Conservation (phyloP, 1,284 basidiomycete genomes). For the Malassezia nana region DNA sequence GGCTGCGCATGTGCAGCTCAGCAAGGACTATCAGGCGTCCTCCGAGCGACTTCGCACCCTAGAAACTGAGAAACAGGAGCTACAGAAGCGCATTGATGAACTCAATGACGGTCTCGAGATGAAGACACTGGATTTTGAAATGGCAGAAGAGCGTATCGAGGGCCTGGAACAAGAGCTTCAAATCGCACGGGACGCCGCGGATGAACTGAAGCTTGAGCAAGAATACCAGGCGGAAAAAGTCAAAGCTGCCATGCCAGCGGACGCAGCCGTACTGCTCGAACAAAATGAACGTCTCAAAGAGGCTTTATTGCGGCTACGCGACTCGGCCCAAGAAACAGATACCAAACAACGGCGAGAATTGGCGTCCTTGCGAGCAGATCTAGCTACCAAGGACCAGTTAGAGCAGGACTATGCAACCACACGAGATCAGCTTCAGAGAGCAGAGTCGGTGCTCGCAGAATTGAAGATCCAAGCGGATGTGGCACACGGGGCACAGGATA, state of each 20-base stretch:
- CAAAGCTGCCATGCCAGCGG: conserved; percentile 67
- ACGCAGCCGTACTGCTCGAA: conserved; percentile 45
- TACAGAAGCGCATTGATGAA: conserved; percentile 56
- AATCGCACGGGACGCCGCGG: conserved; percentile 64
- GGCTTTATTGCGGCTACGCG: conserved; percentile 52
- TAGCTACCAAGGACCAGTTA: conserved; percentile 46
- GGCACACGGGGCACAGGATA: conserved; percentile 85
- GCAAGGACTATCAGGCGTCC: neutral
- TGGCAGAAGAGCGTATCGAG: conserved; percentile 88
- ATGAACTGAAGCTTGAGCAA: conserved; percentile 53
- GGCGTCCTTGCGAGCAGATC: conserved; percentile 77
- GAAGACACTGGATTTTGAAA: conserved; percentile 87
- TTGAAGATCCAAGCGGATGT: conserved; percentile 90
- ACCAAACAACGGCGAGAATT: conserved; percentile 71
- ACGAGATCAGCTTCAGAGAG: conserved; percentile 23
- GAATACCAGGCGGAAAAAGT: conserved; percentile 49
- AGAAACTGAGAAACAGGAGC: neutral
- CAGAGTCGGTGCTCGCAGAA: conserved; percentile 77
- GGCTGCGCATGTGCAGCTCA: neutral
- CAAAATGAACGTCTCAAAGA: conserved; percentile 19
- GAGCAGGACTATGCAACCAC: conserved; percentile 24
- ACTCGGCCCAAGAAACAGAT: conserved; percentile 77
- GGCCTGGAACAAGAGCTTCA: conserved; percentile 66
- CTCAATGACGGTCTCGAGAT: conserved; percentile 87
- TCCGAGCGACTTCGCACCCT: neutral